Evolutionary conservation across 208 protist genomes (phyloP).

Genomic region (Trichomonas vaginalis): DNA sequence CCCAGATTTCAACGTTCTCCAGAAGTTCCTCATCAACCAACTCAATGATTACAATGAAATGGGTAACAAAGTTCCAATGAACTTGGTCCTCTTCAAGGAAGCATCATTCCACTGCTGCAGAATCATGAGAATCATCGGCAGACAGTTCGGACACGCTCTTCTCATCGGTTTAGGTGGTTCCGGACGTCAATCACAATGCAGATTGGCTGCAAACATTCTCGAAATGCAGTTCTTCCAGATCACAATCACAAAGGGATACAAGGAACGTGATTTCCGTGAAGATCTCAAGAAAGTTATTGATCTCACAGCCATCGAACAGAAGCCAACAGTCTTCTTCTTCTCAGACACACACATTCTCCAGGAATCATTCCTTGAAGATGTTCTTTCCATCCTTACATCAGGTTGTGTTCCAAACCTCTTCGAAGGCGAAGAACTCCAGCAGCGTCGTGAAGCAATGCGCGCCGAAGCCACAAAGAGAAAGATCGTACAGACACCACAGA

Average conservation of each 20-base stretch:
- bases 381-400: conserved; percentile 86
- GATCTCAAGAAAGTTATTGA: conserved; percentile 82
- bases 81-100: conserved; percentile 91
- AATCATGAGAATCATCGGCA: conserved; percentile 78
- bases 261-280: conserved; percentile 72
- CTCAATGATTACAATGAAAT: conserved; percentile 66
- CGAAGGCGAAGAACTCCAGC: conserved; percentile 68
- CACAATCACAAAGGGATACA: conserved; percentile 81
- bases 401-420: conserved; percentile 93
- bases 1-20: conserved; percentile 59
- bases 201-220: conserved; percentile 77
- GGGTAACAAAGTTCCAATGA: conserved; percentile 63
- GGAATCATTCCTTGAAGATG: conserved; percentile 79
- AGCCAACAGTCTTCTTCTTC: conserved; percentile 87
- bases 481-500: conserved; percentile 55
- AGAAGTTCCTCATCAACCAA: conserved; percentile 66
- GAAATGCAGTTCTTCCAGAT: conserved; percentile 79
- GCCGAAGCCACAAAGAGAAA: conserved; percentile 50
- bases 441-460: conserved; percentile 67
- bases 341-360: conserved; percentile 86
- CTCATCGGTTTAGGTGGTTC: conserved; percentile 87
- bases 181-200: conserved; percentile 74
- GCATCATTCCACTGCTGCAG: conserved; percentile 82
- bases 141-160: conserved; percentile 82
- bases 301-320: conserved; percentile 65